Base-by-base conservation (phyloP, 2,329 filamentous ascomycete species). In the Dactylonectria estremocensis region DNA sequence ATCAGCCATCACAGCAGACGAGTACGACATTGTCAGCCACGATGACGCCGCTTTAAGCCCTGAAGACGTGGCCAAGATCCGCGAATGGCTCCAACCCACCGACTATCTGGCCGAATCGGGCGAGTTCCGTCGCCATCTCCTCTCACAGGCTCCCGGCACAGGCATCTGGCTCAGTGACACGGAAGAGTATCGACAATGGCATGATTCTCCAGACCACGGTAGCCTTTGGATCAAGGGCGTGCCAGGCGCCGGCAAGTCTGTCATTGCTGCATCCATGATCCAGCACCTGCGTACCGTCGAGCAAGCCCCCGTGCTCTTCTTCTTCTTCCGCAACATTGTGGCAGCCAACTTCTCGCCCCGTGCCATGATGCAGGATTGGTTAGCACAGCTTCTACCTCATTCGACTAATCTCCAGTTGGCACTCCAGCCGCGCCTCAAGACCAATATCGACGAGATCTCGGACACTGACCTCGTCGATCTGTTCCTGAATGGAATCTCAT, bases 191-290 rank as follows among this genome's bases (percentile, higher is more conserved):
- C 61, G 22, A 31, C 67, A 68, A 66, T 74, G 73, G 73, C 67
- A 75, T 13, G 73, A 71, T 18, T 73, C 70, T 31, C 56, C 64
- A 5, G 62, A 72, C 10, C 72, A 75, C 16, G 73, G 73, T 2
- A 75, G 72, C 10, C 67, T 75, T 22, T 75, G 72, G 72, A 73
- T 75, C 40, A 75, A 75, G 43, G 73, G 73, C 20, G 81, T 75
- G 1, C 70, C 73, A 1, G 72, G 73, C 7, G 73, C 73, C 1
- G 73, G 73, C 78, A 75, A 75, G 20, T 74, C 73, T 1, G 73
- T 74, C 10, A 71, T 66, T 61, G 72, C 73, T 2, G 73, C 73
- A 1, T 70, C 70, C 11, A 48, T 74, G 6, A 73, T 75, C 11
- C 73, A 75, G 37, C 68, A 75, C 14, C 20, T 75, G 6, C 57